Base-by-base conservation (phyloP, 352 stramenopile genomes). In the Sclerospora graminicola region DNA sequence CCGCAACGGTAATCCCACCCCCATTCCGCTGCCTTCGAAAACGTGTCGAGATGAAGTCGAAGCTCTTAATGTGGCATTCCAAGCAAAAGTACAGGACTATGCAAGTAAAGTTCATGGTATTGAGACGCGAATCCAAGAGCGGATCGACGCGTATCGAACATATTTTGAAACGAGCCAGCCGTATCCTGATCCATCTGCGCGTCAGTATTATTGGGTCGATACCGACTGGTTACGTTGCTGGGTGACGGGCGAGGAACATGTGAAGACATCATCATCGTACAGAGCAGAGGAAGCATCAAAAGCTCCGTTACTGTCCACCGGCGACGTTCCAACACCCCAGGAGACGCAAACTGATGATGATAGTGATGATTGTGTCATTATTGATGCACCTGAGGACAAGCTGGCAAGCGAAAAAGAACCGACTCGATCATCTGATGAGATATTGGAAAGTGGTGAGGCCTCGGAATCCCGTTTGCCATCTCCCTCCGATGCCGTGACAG, bases 131-230 rank as follows among this genome's bases (percentile, higher is more conserved):
- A 84, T 85, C 7, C 38, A 74, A 26, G 59, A 67, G 21, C 66
- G 69, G 11, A 33, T 68, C 11, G 54, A 87, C 21, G 70, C 61
- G 5, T 84, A 86, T n/a, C 48, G 64, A 74, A 44, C 59, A 41
- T 2, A 81, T 75, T 84, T 89, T 23, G 65, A 82, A 26, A 73
- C 71, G n/a, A 51, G 54, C 11, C 43, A 63, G 16, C 69, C 73
- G 9, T 75, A 73, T 53, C 50, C 53, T 1, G 59, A 64, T 2
- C n/a, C 59, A 2, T 43, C 63, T 6, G 42, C 55, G 4, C 39
- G 33, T 4, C 39, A 65, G 8, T 86, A 74, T 39, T 86, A 83
- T 24, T 89, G 77, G 77, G 60, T 89, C n/a, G 71, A 84, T 38
- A 66, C 61, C 0, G 51, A 70, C 7, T 89, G 77, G 77, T 50